Evolutionary conservation across 495 filamentous ascomycete genomes (phyloP).

Genomic region (Aspergillus coremiiformis): DNA sequence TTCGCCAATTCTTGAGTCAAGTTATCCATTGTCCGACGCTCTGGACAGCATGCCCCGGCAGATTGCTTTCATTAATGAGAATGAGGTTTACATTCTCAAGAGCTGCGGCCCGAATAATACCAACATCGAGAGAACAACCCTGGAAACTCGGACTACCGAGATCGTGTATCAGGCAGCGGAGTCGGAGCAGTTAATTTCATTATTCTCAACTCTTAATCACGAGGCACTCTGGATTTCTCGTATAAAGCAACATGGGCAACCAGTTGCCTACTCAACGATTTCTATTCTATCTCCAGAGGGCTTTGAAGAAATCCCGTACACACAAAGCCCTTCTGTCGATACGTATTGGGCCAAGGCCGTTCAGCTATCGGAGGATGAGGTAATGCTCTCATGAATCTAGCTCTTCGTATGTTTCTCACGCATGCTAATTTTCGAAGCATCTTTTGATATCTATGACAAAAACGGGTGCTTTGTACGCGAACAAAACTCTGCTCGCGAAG

Average conservation of each 20-base stretch:
- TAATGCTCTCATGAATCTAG: slow-evolving; percentile 6
- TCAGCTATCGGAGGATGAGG: slow-evolving; percentile 35
- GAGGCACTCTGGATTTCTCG: slow-evolving; percentile 40
- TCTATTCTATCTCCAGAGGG: slow-evolving; percentile 11
- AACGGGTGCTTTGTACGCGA: slow-evolving; percentile 71
- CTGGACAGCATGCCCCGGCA: slow-evolving; percentile 31
- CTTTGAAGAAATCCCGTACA: slow-evolving; percentile 20
- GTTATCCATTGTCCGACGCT: slow-evolving; percentile 36
- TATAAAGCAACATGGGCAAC: slow-evolving; percentile 16
- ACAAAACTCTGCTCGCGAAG: slow-evolving; percentile 61
- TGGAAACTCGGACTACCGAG: slow-evolving; percentile 32
- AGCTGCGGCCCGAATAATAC: slow-evolving; percentile 26
- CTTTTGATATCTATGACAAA: slow-evolving; percentile 51
- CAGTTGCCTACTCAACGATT: slow-evolving; percentile 28
- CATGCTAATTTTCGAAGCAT: slow-evolving; percentile 24
- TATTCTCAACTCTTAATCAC: slow-evolving; percentile 33
- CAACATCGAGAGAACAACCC: slow-evolving; percentile 29
- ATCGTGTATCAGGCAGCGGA: slow-evolving; percentile 27
- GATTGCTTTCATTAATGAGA: slow-evolving; percentile 38
- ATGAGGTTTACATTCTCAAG: slow-evolving; percentile 38
- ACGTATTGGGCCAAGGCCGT: slow-evolving; percentile 36
- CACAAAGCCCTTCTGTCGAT: slow-evolving; percentile 29
- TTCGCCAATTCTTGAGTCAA: slow-evolving; percentile 38
- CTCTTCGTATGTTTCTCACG: not conserved
- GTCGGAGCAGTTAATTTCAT: slow-evolving; percentile 33